These are phyloP conservation scores for Trichoderma sp. DNA, from an alignment of 2,329 filamentous ascomycete species.

Conservation along the genomic window DNA sequence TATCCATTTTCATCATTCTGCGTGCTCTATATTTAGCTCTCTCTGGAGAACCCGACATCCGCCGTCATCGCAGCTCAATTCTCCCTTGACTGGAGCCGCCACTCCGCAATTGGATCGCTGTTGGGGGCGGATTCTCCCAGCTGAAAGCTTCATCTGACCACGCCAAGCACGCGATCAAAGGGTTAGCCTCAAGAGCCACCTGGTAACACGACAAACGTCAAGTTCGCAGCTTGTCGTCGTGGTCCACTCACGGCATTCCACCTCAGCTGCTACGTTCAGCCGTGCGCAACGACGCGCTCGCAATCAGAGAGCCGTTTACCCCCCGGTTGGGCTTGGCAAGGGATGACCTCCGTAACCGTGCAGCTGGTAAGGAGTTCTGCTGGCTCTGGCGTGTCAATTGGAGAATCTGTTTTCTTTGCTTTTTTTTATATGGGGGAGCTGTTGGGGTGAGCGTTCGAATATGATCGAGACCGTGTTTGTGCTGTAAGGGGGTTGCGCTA, in stretches of 20 bases:
- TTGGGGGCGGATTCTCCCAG: slow-evolving; percentile 1
- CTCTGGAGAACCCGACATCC: neutral
- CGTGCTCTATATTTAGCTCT: neutral
- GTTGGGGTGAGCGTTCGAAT: neutral
- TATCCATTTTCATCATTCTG: neutral
- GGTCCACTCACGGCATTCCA: neutral
- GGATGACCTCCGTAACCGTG: neutral
- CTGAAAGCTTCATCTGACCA: slow-evolving; percentile 11
- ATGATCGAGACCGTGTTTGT: neutral
- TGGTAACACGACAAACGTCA: neutral
- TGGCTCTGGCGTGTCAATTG: neutral
- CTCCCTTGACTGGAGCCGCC: neutral
- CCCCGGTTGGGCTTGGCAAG: neutral
- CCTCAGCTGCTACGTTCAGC: neutral
- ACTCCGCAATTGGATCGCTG: neutral
- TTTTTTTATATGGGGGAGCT: neutral
- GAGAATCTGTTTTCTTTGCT: neutral
- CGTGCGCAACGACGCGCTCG: neutral
- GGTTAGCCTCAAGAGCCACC: neutral
- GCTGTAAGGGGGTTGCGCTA: neutral
- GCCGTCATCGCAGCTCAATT: neutral
- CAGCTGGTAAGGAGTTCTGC: neutral
- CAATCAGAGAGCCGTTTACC: neutral
- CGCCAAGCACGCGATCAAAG: neutral
- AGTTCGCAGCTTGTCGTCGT: neutral